Evolutionary conservation across 2,329 filamentous ascomycete species (phyloP), one percentile per base, ranked within the genome.

Genomic region (Berkeleyomyces rouxiae): DNA sequence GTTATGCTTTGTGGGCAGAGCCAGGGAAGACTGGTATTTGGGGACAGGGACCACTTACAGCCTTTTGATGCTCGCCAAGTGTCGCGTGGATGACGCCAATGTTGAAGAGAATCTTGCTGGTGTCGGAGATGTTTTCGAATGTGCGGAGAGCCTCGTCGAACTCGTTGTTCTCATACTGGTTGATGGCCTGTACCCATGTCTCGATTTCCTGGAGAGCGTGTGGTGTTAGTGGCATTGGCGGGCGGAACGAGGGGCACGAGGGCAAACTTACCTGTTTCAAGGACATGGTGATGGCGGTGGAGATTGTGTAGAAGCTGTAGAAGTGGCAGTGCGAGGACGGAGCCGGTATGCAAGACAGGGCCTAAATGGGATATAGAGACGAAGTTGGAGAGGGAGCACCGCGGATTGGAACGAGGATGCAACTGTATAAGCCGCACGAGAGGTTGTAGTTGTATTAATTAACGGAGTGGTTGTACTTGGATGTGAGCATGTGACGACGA

Each of bases 31-130:
- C 5, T 59, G 6, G 44, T 33, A n/a, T 55, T 46, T 16, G 33
- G 55, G 11, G 2, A 61, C 61, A 13, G 42, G 23, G 10, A 61
- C 39, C 5, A 79, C 90, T 74, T 79, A 96, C 92, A 71, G 93
- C 93, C 78, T 90, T 90, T 72, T 92, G 88, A 75, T 99, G 93
- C 72, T 97, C 90, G 68, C 93, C 93, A 16, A 99, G 79, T 0
- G 93, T 97, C 46, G 93, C 93, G 77, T 96, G 88, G 69, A 99
- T 97, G 46, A 99, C 92, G 68, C 93, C 93, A 74, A 92, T 95
- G 71, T 99, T 99, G 79, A 99, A 99, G 66, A 96, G 79, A 66
- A 99, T 99, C 78, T 96, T 97, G 68, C 93, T 96, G 0, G 93
- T 99, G 72, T 97, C 93, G 66, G 87, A 81, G 70, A 99, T 96